A percentile compares a stretch with the other conserved stretches of the same genome.
These are phyloP conservation scores for Nemania sp. DNA, from an alignment of 2,329 filamentous ascomycete genomes.

Conservation along the genomic window DNA sequence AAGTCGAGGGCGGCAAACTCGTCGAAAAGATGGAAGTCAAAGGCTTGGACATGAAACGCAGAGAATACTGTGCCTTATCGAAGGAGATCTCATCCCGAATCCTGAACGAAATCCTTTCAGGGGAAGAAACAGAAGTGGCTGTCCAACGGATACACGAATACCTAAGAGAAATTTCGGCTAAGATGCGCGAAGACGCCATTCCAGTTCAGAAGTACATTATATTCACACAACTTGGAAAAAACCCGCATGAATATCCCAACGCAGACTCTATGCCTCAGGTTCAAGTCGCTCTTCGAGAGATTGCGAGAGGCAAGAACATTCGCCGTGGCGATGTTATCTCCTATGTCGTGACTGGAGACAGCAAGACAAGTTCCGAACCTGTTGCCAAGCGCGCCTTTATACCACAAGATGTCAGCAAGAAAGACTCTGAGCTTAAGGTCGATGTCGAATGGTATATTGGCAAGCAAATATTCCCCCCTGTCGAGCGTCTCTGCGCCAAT, in stretches of 20 bases:
- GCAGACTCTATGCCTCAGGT: conserved; percentile 95
- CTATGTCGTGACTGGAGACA: conserved; percentile 85
- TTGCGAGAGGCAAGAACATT: conserved; percentile 82
- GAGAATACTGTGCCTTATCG: conserved; percentile 93
- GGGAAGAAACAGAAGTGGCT: conserved; percentile 86
- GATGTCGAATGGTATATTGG: conserved; percentile 98
- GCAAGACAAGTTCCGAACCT: conserved; percentile 62
- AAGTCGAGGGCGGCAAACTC: conserved; percentile 79
- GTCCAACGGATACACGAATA: conserved; percentile 93
- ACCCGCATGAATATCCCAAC: conserved; percentile 91
- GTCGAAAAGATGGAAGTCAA: conserved; percentile 97
- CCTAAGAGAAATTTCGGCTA: conserved; percentile 76
- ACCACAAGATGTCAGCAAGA: conserved; percentile 80
- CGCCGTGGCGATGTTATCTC: conserved; percentile 95
- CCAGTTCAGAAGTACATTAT: conserved; percentile 91
- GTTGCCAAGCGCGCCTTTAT: conserved; percentile 89
- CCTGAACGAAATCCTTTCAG: conserved; percentile 91
- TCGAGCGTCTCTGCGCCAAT: conserved; percentile 95
- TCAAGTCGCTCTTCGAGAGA: conserved; percentile 87
- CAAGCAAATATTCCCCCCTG: conserved; percentile 97
- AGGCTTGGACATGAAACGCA: conserved; percentile 94
- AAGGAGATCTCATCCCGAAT: conserved; percentile 92
- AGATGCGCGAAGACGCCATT: conserved; percentile 81
- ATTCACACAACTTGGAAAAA: conserved; percentile 95
- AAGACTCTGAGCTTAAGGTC: conserved; percentile 73